These are phyloP conservation scores for Thozetella sp. DNA, from an alignment of 495 filamentous ascomycete genomes.

Conservation along the genomic window DNA sequence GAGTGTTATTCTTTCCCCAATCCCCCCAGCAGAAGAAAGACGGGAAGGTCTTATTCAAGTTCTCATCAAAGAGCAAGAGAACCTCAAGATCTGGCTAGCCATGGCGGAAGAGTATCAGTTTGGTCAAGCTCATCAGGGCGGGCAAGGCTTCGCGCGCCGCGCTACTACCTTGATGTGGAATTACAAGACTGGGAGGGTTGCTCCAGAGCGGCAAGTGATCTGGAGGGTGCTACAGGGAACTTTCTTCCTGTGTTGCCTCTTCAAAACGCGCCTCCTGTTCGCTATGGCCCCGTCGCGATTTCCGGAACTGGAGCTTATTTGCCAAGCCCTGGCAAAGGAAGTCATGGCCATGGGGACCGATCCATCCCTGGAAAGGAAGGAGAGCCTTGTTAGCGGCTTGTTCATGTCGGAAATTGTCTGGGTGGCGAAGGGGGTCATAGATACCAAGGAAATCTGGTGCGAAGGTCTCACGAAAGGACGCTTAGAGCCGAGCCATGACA, in stretches of 20 bases:
- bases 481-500: not conserved
- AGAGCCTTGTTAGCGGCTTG: not conserved
- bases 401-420: slow-evolving; percentile 3
- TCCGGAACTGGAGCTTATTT: not conserved
- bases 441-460: not conserved
- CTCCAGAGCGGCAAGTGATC: not conserved
- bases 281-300: not conserved
- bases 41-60: not conserved
- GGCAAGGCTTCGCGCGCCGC: not conserved
- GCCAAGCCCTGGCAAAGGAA: not conserved
- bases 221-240: slow-evolving; percentile 1
- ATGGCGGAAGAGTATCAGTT: not conserved
- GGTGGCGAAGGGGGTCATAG: slow-evolving; percentile 1
- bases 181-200: not conserved
- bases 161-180: not conserved
- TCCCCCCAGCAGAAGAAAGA: not conserved
- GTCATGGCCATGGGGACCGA: not conserved
- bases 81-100: not conserved
- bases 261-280: not conserved
- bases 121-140: not conserved
- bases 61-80: not conserved
- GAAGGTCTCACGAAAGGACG: not conserved
- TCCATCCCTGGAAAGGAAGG: not conserved
- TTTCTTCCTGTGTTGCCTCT: not conserved
- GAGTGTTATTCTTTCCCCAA: not conserved